These are phyloP conservation scores for Stereum hirsutum DNA, from an alignment of 1,284 basidiomycete species.

Conservation along the genomic window DNA sequence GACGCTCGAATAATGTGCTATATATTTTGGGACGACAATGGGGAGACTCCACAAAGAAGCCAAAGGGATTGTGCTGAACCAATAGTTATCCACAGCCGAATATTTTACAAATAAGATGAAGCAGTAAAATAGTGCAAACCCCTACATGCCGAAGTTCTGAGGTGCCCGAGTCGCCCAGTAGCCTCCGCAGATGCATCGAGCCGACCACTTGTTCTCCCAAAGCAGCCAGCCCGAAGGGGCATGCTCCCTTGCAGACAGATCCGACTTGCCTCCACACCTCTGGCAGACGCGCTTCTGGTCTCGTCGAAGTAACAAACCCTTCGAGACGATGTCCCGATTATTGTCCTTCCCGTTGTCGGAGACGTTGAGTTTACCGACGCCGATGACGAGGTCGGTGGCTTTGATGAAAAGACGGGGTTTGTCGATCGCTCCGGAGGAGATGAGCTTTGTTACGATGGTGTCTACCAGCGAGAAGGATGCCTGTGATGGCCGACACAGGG, in stretches of 20 bases:
- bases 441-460: constrained; percentile 35
- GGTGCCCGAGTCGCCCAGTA: constrained; percentile 37
- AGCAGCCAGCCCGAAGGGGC: constrained; percentile 40
- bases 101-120: no score
- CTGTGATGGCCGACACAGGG: constrained; percentile 42
- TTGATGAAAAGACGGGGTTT: constrained; percentile 64
- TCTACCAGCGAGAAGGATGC: constrained; percentile 31
- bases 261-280: constrained; percentile 52
- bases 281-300: constrained; percentile 35
- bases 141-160: no score
- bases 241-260: constrained; percentile 26
- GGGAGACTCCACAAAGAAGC: no score
- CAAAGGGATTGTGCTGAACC: no score
- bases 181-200: constrained; percentile 63
- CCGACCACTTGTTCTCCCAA: constrained; percentile 54
- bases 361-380: constrained; percentile 29
- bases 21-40: no score
- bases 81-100: no score
- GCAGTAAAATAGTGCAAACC: no score
- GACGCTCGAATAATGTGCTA: no score
- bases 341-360: constrained; percentile 29
- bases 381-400: constrained; percentile 55
- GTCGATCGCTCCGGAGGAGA: constrained; percentile 39
- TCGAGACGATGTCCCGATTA: constrained; percentile 53
- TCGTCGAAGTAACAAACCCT: constrained; percentile 35